phyloP scores from a whole-genome alignment of 225 moss, liverwort and hornwort genomes.

The Physcomitrium patens region DNA sequence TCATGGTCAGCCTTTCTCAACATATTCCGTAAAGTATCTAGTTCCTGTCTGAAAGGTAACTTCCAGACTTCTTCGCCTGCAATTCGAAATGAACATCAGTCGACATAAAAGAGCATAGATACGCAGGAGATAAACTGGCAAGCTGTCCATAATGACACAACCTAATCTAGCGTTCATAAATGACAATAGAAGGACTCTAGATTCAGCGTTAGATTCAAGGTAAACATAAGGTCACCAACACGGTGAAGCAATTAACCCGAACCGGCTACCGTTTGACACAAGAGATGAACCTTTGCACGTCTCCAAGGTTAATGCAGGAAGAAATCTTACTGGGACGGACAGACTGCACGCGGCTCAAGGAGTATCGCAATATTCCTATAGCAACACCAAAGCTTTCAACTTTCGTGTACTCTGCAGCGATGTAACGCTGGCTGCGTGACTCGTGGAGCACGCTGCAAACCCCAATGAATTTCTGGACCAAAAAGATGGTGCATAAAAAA shows the following conservation, averaged over 20 bases:
- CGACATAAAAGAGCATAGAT: not conserved
- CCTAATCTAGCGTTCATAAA: constrained; percentile 8
- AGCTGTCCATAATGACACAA: not conserved
- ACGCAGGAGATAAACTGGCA: not conserved
- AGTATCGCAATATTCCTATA: constrained; percentile 85
- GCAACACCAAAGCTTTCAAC: constrained; percentile 87
- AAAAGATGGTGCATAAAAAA: not conserved
- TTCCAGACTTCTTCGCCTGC: constrained; percentile 92
- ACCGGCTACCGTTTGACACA: not conserved
- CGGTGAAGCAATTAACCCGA: constrained; percentile 8
- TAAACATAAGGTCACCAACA: not conserved
- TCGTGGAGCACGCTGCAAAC: constrained; percentile 90
- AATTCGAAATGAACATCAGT: constrained; percentile 30
- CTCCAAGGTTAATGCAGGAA: not conserved
- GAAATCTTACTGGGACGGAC: constrained; percentile 73
- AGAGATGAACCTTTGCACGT: not conserved
- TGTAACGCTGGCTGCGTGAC: constrained; percentile 96
- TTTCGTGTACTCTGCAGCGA: constrained; percentile 82
- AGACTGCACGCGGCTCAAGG: constrained; percentile 80
- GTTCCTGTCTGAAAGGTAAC: constrained; percentile 78
- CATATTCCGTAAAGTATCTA: constrained; percentile 68
- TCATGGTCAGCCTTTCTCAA: constrained; percentile 85
- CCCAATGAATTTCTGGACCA: constrained; percentile 79
- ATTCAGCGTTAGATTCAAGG: not conserved
- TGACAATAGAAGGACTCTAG: not conserved